Base-by-base conservation (phyloP, 441 rosid species). In the Populus hybrid region DNA sequence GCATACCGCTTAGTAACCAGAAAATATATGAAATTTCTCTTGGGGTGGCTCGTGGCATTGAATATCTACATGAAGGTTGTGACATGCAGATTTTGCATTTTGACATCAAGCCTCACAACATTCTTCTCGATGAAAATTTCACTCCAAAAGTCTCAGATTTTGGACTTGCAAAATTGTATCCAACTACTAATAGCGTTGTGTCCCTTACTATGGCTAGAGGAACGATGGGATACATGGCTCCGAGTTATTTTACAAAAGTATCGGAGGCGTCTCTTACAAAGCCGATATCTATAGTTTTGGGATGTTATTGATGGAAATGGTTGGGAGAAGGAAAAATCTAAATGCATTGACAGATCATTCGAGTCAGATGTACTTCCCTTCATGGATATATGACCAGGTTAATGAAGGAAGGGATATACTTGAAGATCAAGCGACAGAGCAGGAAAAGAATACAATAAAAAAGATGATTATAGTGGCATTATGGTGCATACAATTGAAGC, bases 1-100 rank as follows among this genome's bases (percentile, higher is more conserved):
- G 0, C 9, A 9, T 23, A 2, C 26, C 23, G 0, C 26, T 74
- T 5, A 38, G 24, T 9, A 64, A 7, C 0, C 20, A 74, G 1
- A 74, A 38, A 18, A 2, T 73, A 18, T 35, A 3, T 0, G 38
- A 74, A 31, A 74, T 74, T n/a, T 74, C 76, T 38, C 53, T 74
- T 6, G 76, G 76, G 66, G 76, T 74, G 24, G 76, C 69, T 26
- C 76, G 63, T 2, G 76, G 76, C 2, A 74, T 74, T 64, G 70
- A 38, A 6, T 74, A 74, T 64, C 18, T 64, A 0, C 70, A 74
- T 40, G 6, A 10, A 9, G 70, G 70, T 24, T 74, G 76, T 64
- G 26, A 24, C 1, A 38, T 74, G 70, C 61, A 64, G 16, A 74
- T 74, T 14, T 40, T 74, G 3, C 70, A 74, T 74, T 74, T 74